Evolutionary conservation across 805 yeast genomes (phyloP).

Genomic region (Ogataea trehalophila): DNA sequence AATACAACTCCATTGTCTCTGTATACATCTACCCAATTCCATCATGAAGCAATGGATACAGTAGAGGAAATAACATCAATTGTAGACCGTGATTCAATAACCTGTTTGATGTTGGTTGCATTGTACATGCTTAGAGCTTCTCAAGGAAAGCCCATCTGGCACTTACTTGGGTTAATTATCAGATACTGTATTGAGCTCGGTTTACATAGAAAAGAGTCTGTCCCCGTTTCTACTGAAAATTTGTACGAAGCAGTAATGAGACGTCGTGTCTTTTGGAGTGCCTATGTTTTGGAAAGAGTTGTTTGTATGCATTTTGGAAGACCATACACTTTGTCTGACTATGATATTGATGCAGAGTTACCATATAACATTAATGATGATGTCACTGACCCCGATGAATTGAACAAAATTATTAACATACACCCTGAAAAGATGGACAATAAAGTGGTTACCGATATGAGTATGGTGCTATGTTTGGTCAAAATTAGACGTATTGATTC

Average conservation of each 20-base stretch:
- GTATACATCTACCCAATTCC: conserved; percentile 9
- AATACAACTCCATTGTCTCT: background rate
- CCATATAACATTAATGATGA: conserved; percentile 28
- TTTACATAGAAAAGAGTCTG: conserved; percentile 13
- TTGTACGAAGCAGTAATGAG: conserved; percentile 16
- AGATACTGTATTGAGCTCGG: conserved; percentile 19
- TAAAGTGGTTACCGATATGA: conserved; percentile 14
- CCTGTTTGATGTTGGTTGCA: conserved; percentile 11
- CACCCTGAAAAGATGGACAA: conserved; percentile 15
- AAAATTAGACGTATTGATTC: conserved; percentile 18
- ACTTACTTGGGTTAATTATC: conserved; percentile 14
- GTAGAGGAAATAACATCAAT: conserved; percentile 8
- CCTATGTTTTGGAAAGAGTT: conserved; percentile 43
- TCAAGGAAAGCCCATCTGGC: conserved; percentile 19
- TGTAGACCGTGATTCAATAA: conserved; percentile 14
- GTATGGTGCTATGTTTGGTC: conserved; percentile 9
- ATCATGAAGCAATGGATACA: conserved; percentile 10
- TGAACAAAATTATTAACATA: conserved; percentile 14
- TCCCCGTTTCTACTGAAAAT: conserved; percentile 7
- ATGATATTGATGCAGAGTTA: conserved; percentile 42
- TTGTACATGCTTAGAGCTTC: conserved; percentile 17
- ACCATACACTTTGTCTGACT: conserved; percentile 43
- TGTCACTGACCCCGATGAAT: conserved; percentile 12
- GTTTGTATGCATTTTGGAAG: conserved; percentile 47
- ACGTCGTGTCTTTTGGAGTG: conserved; percentile 42